Base-by-base conservation (phyloP, 768 basidiomycete genomes). In the Neoboletus subvelutipes region DNA sequence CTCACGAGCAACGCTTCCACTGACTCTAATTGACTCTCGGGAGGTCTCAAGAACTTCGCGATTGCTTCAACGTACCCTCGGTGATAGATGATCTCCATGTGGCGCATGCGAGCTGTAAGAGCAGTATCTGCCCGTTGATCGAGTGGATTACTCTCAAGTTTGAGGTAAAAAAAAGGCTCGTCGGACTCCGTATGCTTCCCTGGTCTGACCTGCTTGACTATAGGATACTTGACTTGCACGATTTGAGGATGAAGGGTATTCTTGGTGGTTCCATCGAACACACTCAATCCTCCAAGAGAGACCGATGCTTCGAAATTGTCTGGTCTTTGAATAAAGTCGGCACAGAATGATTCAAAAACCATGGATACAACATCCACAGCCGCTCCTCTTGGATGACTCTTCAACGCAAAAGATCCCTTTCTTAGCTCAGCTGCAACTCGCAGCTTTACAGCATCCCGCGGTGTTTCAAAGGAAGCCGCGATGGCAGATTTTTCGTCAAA, bases 21-120 rank as follows among this genome's bases (percentile, higher is more conserved):
- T 2, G 94, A 96, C 72, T 98, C 94, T 54, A 99, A 73, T 68
- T 98, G 95, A 71, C 90, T 96, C 42, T 87, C 87, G 2, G 97
- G 96, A 2, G 94, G 96, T 67, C 87, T 91, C 75, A 99, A 88
- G 75, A 98, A 99, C 59, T 80, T 83, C 65, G 88, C 88, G 22
- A 98, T 83, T 3, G 90, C 91, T 75, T 98, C 97, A 29, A 98
- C 81, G 69, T 96, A 98, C 26, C 92, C 93, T 66, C 79, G 84
- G 68, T 98, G 94, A 68, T 99, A 99, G 41, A 99, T 90, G 60
- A 99, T 88, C 73, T 98, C 96, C 86, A 96, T 90, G 65, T 96
- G 90, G 12, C 92, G 84, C 90, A 98, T 90, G 55, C 86, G 87
- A 46, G 95, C 83, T 13, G 89, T 90, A 52, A 99, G 76, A 1